A percentile compares a stretch with the other conserved stretches of the same genome.
These are phyloP conservation scores for Stephanodiscus minutulus DNA, from an alignment of 108 stramenopile genomes.

Conservation along the genomic window DNA sequence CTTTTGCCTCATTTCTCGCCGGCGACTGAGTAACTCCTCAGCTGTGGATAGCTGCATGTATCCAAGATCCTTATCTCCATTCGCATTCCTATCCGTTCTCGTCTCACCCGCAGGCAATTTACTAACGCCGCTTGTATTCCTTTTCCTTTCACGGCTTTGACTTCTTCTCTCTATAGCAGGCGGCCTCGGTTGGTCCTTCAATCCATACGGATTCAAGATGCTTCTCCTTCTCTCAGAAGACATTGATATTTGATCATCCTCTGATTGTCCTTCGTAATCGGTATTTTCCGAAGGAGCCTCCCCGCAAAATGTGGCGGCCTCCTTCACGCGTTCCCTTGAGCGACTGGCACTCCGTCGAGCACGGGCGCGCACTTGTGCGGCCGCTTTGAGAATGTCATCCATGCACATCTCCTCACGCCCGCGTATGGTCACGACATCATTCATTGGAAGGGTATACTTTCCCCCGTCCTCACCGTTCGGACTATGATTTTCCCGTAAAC, in stretches of 20 bases:
- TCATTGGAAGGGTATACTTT: conserved; percentile 17
- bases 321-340: conserved; percentile 31
- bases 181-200: conserved; percentile 18
- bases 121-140: not conserved
- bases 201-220: conserved; percentile 42
- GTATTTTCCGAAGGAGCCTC: conserved; percentile 13
- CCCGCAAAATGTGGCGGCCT: conserved; percentile 27
- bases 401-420: not conserved
- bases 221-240: conserved; percentile 19
- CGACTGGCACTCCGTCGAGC: conserved; percentile 29
- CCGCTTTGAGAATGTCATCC: conserved; percentile 39
- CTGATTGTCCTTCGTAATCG: conserved; percentile 6
- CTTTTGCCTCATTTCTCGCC: conserved; percentile 44
- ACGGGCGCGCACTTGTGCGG: conserved; percentile 35
- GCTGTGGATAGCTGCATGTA: conserved; percentile 8
- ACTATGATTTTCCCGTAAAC: not conserved
- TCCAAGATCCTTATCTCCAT: not conserved
- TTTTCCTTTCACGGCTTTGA: conserved; percentile 29
- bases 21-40: conserved; percentile 30
- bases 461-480: conserved; percentile 31
- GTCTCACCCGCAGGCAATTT: not conserved
- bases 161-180: conserved; percentile 32
- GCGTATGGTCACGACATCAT: conserved; percentile 9
- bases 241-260: conserved; percentile 17
- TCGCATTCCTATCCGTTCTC: not conserved